Percentiles rank a stretch among this genome's conserved stretches.
Conservation (phyloP, 441 rosid genomes). For the Pelargonium myrrhifolium region DNA sequence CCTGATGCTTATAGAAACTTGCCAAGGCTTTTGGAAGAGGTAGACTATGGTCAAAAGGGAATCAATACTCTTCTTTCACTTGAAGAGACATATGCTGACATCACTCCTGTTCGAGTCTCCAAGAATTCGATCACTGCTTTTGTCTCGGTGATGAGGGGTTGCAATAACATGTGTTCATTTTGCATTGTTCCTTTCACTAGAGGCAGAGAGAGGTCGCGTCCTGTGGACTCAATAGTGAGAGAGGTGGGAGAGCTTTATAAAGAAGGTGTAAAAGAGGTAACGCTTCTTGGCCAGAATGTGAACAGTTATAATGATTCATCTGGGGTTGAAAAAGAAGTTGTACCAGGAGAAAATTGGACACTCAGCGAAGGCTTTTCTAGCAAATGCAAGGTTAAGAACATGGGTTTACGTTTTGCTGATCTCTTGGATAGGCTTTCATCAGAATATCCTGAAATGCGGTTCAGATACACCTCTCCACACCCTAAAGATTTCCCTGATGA, state of each 20-base stretch:
- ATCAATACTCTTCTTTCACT: conserved; percentile 87
- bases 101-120: conserved; percentile 63
- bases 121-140: conserved; percentile 67
- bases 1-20: conserved; percentile 94
- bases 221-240: conserved; percentile 73
- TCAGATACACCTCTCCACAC: conserved; percentile 92
- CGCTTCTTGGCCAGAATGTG: conserved; percentile 90
- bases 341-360: conserved; percentile 66
- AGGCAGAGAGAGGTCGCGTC: conserved; percentile 88
- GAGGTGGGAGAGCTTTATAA: conserved; percentile 82
- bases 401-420: conserved; percentile 82
- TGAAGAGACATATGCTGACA: conserved; percentile 91
- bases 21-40: conserved; percentile 73
- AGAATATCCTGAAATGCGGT: conserved; percentile 87
- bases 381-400: conserved; percentile 62
- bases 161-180: conserved; percentile 95
- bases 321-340: conserved; percentile 42
- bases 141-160: conserved; percentile 91
- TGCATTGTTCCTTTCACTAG: conserved; percentile 94
- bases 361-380: conserved; percentile 81
- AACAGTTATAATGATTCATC: conserved; percentile 82
- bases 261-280: conserved; percentile 81
- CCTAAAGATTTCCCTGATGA: conserved; percentile 92
- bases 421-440: conserved; percentile 70
- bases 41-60: conserved; percentile 86